A percentile compares a stretch with the other conserved stretches of the same genome.
Evolutionary conservation across 73 alveolate species (phyloP).

Genomic region (Paramecium pentaurelia): DNA sequence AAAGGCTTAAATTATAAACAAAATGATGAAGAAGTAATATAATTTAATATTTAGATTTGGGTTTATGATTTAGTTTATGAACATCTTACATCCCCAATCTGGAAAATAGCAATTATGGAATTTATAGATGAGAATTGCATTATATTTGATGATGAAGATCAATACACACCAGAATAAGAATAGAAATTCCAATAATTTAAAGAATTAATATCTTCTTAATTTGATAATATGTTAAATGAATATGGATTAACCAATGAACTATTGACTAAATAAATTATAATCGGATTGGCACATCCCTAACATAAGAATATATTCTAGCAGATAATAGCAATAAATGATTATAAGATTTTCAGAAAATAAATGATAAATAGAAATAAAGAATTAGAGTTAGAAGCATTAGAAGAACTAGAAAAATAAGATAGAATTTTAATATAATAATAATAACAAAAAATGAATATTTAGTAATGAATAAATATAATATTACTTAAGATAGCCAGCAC

Average conservation of each 20-base stretch:
- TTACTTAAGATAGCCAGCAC: not conserved
- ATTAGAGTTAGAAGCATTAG: not conserved
- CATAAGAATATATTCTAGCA: constrained; percentile 66
- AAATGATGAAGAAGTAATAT: not conserved
- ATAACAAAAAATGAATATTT: not conserved
- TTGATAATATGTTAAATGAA: constrained; percentile 71
- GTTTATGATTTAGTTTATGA: constrained; percentile 25
- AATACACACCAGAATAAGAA: constrained; percentile 73
- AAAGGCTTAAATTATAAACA: not conserved
- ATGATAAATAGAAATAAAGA: constrained; percentile 62
- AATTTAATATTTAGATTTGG: not conserved
- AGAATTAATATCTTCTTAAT: constrained; percentile 73
- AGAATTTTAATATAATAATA: not conserved
- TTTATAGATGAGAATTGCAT: constrained; percentile 79
- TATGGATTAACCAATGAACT: constrained; percentile 74
- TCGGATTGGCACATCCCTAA: constrained; percentile 57
- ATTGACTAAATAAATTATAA: constrained; percentile 17
- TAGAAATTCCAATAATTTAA: constrained; percentile 71
- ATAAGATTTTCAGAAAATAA: constrained; percentile 75
- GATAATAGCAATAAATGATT: constrained; percentile 66
- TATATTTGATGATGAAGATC: constrained; percentile 85
- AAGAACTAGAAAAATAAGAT: not conserved
- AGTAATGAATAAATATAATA: not conserved
- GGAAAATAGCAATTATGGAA: constrained; percentile 48
- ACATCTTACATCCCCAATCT: constrained; percentile 56